phyloP scores from a whole-genome alignment of 306 rosid species.

The Corylus avellana region DNA sequence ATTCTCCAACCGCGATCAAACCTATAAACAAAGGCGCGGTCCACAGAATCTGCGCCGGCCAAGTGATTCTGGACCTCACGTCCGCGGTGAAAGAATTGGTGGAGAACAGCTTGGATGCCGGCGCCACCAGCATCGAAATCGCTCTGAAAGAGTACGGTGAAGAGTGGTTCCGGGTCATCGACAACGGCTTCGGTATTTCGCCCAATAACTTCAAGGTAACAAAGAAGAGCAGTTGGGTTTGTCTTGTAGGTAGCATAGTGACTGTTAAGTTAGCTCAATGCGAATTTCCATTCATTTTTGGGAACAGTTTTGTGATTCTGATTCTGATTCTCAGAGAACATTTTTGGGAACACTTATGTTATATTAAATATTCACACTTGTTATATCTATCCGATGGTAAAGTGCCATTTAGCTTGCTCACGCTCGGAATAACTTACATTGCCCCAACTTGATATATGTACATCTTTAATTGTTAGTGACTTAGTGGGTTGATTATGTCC shows the following conservation, averaged over 20 bases:
- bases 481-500: not conserved
- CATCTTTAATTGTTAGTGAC: not conserved
- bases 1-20: slow-evolving; percentile 48
- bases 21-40: slow-evolving; percentile 69
- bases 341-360: too few relatives aligned
- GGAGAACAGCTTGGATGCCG: slow-evolving; percentile 95
- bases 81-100: slow-evolving; percentile 95
- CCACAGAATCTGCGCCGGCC: slow-evolving; percentile 89
- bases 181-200: slow-evolving; percentile 87
- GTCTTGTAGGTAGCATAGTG: not conserved
- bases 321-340: too few relatives aligned
- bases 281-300: too few relatives aligned
- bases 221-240: not conserved
- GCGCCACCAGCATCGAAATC: slow-evolving; percentile 82
- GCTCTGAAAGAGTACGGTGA: slow-evolving; percentile 71
- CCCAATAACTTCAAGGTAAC: slow-evolving; percentile 68
- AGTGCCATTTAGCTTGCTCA: not conserved
- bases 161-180: slow-evolving; percentile 79
- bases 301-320: too few relatives aligned
- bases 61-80: slow-evolving; percentile 90
- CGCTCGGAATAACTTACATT: not conserved
- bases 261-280: not conserved
- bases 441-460: not conserved
- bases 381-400: too few relatives aligned
- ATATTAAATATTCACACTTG: too few relatives aligned